Evolutionary conservation across 2,329 filamentous ascomycete genomes (phyloP), one percentile per base, ranked within the genome.

Genomic region (Didymella sp.): DNA sequence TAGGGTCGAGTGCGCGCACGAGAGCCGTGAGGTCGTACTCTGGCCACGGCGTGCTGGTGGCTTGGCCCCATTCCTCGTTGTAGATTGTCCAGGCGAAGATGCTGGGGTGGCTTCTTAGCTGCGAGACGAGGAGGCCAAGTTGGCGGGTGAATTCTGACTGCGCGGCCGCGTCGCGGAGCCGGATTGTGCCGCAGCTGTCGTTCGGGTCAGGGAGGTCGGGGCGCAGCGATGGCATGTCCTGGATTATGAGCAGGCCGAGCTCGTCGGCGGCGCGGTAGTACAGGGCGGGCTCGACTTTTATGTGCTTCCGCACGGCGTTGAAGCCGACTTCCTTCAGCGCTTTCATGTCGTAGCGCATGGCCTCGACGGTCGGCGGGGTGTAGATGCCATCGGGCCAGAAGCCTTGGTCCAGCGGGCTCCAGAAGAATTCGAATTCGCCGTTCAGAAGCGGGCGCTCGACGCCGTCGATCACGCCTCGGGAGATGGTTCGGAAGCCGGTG

Each of bases 361-460:
- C 88, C 60, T 90, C 87, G 3, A 80, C 77, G 8, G 80, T 89
- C 0, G 88, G 89, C 0, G 89, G 82, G 0, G 82, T 82, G 67
- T 90, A 84, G 3, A 90, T 76, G 0, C 88, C 88, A 66, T 90
- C 88, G 0, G 87, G 88, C 88, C 87, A 90, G 71, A 80, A 89
- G 0, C 88, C 88, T 64, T 91, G 88, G 55, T 91, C 88, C 0
- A 91, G 78, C 0, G 87, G 88, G 3, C 87, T 87, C 48, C 90
- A 88, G 38, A 84, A 79, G 71, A 90, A 91, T 12, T 85, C 77
- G 35, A 89, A 89, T 51, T 89, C 79, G n/a, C 86, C 87, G 59
- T 91, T 91, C 35, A 91, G 74, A 0, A 89, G 72, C 0, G 87
- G 87, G 0, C 88, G 82, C 53, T 84, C 77, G 1, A 88, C 70